Evolutionary conservation across 164 flowering plant genomes (phyloP), one percentile per base, ranked within the genome.

Genomic region (Litsea cubeba): DNA sequence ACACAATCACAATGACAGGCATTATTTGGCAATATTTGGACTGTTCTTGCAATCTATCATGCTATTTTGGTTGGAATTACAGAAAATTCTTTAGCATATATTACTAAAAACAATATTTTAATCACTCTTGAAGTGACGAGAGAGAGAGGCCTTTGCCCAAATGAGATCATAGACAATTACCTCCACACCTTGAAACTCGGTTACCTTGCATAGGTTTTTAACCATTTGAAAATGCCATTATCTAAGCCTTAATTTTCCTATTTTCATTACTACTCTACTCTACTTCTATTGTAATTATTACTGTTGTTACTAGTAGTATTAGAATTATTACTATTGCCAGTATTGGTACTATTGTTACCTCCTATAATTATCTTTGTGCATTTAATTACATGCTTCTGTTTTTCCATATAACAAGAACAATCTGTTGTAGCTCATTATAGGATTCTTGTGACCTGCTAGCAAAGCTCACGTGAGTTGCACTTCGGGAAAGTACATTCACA

Each of bases 401-500:
- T 54, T 54, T 14, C 12, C 60, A 54, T 54, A 15, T 15, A 18
- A 54, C 60, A 54, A 54, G n/a, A 12, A 54, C n/a, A 54, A 54
- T 54, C 60, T 15, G 5, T 63, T 22, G 23, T 63, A 63, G 28
- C 25, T 63, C 15, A 63, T 65, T 76, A 75, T 82, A 74, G 81
- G 81, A 74, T 74, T 80, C 86, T 74, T 81, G 85, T 84, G 83
- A 83, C 74, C 76, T 76, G 79, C 75, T 69, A 68, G 72, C 65
- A 80, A 78, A 78, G 58, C 74, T 84, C 90, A 87, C 93, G 93
- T 89, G 93, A 87, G 86, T 71, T 82, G 73, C 81, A 49, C 86
- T 85, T 80, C 66, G 87, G 87, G 84, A 84, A 85, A 85, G 90
- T 86, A 89, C 89, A 86, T 85, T 89, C 93, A 89, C 93, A 83